phyloP scores from a whole-genome alignment of 2,329 filamentous ascomycete genomes.

The Colletotrichum shisoi region DNA sequence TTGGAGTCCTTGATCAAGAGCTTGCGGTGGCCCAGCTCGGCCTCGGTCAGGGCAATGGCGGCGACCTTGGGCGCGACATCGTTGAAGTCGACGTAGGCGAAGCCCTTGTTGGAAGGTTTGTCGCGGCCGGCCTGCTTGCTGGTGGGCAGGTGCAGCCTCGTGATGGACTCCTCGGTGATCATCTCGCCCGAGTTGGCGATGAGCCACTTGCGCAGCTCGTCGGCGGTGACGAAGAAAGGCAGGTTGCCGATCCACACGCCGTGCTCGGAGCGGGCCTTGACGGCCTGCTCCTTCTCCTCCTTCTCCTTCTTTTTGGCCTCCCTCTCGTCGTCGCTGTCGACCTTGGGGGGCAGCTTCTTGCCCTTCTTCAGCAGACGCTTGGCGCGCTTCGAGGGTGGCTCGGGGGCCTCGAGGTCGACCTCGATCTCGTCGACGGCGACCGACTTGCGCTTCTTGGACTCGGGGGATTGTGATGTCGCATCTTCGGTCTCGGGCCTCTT shows the following conservation, averaged over 20 bases:
- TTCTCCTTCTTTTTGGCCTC: conserved; percentile 50
- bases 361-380: conserved; percentile 89
- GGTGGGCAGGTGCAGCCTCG: conserved; percentile 80
- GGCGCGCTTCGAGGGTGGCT: conserved; percentile 94
- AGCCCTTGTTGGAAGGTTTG: conserved; percentile 79
- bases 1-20: conserved; percentile 93
- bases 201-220: conserved; percentile 82
- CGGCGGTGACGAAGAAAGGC: conserved; percentile 79
- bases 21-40: conserved; percentile 75
- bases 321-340: conserved; percentile 53
- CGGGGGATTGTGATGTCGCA: conserved; percentile 38
- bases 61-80: conserved; percentile 73
- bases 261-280: conserved; percentile 73
- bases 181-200: conserved; percentile 72
- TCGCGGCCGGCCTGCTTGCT: conserved; percentile 59
- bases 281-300: conserved; percentile 52
- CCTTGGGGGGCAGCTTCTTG: conserved; percentile 63
- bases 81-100: conserved; percentile 93
- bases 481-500: conserved; percentile 15
- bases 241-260: conserved; percentile 97
- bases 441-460: conserved; percentile 75
- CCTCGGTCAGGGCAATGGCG: conserved; percentile 88
- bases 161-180: conserved; percentile 75
- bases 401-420: conserved; percentile 87
- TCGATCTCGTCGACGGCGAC: conserved; percentile 74